Conservation (phyloP, 257 asterid species). For the Scutellaria minor region DNA sequence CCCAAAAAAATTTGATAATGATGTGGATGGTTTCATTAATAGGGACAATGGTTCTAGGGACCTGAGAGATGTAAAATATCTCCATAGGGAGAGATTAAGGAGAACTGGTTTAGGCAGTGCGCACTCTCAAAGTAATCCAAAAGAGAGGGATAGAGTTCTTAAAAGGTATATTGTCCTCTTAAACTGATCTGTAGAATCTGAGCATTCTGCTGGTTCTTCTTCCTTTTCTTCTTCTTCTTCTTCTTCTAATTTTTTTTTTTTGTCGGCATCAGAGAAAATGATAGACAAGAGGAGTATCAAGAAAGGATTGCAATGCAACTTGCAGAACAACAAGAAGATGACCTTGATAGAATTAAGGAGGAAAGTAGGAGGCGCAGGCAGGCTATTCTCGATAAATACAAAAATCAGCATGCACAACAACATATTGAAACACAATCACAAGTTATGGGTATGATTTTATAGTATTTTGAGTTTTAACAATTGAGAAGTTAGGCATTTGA, state of each 20-base stretch:
- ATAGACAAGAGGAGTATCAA: slow-evolving; percentile 75
- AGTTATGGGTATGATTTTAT: slow-evolving; percentile 40
- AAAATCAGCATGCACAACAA: slow-evolving; percentile 44
- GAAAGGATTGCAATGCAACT: slow-evolving; percentile 71
- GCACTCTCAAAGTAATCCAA: slow-evolving; percentile 38
- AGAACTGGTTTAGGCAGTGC: slow-evolving; percentile 42
- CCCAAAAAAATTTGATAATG: slow-evolving; percentile 43
- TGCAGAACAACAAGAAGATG: slow-evolving; percentile 91
- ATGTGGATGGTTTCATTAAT: slow-evolving; percentile 49
- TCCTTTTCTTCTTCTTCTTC: neutral
- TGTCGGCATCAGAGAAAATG: slow-evolving; percentile 63
- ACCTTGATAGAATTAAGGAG: slow-evolving; percentile 83
- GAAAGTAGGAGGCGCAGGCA: slow-evolving; percentile 89
- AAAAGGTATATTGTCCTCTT: slow-evolving; percentile 56
- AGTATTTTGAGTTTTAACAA: neutral
- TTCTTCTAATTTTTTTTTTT: slow-evolving; percentile 31
- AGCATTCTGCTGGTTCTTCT: neutral
- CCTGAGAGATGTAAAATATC: slow-evolving; percentile 54
- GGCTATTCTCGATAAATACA: slow-evolving; percentile 91
- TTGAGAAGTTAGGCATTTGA: slow-evolving; percentile 13
- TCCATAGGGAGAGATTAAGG: slow-evolving; percentile 47
- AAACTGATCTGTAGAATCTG: slow-evolving; percentile 5
- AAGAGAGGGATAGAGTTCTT: slow-evolving; percentile 42
- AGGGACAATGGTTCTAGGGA: slow-evolving; percentile 55
- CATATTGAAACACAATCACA: slow-evolving; percentile 42